phyloP scores from a whole-genome alignment of 768 basidiomycete species.

The Suillus discolor region DNA sequence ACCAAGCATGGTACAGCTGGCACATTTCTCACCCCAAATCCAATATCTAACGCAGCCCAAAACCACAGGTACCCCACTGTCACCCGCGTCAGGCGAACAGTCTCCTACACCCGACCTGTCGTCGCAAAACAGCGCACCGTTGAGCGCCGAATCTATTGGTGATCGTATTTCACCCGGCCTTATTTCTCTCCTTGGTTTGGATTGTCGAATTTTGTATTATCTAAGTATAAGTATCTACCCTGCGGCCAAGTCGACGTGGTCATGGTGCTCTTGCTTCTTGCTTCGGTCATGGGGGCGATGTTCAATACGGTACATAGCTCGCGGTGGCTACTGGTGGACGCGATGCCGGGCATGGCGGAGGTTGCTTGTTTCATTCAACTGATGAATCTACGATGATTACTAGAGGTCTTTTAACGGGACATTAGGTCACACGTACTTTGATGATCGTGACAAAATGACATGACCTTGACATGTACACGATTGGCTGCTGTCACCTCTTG shows the following conservation, averaged over 20 bases:
- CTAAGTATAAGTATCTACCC: conserved; percentile 22
- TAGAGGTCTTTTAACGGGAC: conserved; percentile 23
- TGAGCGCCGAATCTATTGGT: conserved; percentile 81
- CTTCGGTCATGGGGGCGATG: conserved; percentile 43
- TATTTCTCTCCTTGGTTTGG: conserved; percentile 15
- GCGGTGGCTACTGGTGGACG: conserved; percentile 18
- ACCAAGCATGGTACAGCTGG: conserved; percentile 62
- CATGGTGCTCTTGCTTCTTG: conserved; percentile 31
- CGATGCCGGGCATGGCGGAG: conserved; percentile 21
- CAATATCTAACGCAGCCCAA: conserved; percentile 9
- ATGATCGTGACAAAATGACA: conserved; percentile 14
- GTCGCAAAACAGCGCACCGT: conserved; percentile 56
- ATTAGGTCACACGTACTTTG: conserved; percentile 15
- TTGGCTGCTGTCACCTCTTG: conserved; percentile 1
- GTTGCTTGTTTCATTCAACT: conserved; percentile 1
- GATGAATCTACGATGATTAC: conserved; percentile 13
- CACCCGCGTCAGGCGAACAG: conserved; percentile 74
- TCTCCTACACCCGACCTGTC: conserved; percentile 57
- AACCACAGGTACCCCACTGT: conserved; percentile 69
- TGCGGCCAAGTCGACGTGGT: conserved; percentile 46
- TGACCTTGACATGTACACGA: neutral
- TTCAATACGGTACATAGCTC: conserved; percentile 22
- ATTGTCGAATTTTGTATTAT: conserved; percentile 36
- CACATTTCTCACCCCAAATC: neutral
- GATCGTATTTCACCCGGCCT: conserved; percentile 23